Percentiles rank a stretch among this genome's conserved stretches.
Evolutionary conservation across 306 rosid genomes (phyloP).

Genomic region (Begonia loranthoides): DNA sequence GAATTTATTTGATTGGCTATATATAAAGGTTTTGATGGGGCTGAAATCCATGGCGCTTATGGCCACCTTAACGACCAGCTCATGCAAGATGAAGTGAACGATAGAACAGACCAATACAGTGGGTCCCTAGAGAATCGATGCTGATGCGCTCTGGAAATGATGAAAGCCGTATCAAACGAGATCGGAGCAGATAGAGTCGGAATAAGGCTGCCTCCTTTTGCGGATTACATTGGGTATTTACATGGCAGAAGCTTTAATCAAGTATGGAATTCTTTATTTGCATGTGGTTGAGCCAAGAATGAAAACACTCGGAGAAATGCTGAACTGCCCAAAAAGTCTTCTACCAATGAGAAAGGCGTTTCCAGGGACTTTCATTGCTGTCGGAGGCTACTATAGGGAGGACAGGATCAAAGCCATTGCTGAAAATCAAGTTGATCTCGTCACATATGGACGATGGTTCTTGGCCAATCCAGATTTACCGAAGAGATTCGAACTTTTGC

Average conservation of each 20-base stretch:
- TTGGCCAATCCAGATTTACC: constrained; percentile 23
- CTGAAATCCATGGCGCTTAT: constrained; percentile 31
- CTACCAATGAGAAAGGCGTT: constrained; percentile 29
- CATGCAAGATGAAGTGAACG: constrained; percentile 22
- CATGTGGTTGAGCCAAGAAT: constrained; percentile 59
- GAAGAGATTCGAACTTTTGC: constrained; percentile 8
- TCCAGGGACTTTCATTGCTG: constrained; percentile 18
- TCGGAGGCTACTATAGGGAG: constrained; percentile 14
- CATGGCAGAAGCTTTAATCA: constrained; percentile 25
- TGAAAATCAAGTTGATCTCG: constrained; percentile 13
- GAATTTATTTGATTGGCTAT: no score
- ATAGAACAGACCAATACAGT: constrained; percentile 23
- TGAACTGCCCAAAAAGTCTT: constrained; percentile 15
- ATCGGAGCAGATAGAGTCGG: constrained; percentile 58
- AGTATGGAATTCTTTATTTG: constrained; percentile 38
- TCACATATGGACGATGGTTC: constrained; percentile 15
- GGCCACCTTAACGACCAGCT: constrained; percentile 27
- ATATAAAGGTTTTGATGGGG: constrained; percentile 28
- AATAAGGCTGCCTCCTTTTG: constrained; percentile 54
- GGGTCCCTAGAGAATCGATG: constrained; percentile 48
- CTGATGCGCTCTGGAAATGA: constrained; percentile 37
- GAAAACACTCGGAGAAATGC: constrained; percentile 13
- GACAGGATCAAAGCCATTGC: constrained; percentile 14
- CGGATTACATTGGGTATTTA: constrained; percentile 32
- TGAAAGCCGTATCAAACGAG: constrained; percentile 30